A percentile compares a stretch with the other conserved stretches of the same genome.
These are phyloP conservation scores for Pezicula radicicola DNA, from an alignment of 2,329 filamentous ascomycete species.

Conservation along the genomic window DNA sequence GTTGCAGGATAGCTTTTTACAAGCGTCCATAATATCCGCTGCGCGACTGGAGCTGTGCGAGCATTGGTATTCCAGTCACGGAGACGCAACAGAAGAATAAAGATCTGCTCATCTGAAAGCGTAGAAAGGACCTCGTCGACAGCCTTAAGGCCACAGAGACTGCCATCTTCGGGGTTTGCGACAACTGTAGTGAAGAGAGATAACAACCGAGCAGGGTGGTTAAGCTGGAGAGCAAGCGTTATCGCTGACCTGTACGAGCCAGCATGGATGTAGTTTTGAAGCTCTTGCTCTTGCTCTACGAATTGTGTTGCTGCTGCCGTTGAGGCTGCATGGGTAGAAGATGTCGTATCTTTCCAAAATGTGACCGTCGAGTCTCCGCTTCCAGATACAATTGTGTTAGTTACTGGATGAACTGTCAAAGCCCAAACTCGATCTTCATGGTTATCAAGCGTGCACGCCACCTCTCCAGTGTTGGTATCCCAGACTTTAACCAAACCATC, in stretches of 20 bases:
- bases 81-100: constrained; percentile 73
- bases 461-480: constrained; percentile 83
- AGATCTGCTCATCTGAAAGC: constrained; percentile 82
- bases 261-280: constrained; percentile 87
- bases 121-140: constrained; percentile 83
- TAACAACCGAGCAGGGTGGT: constrained; percentile 87
- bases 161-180: constrained; percentile 60
- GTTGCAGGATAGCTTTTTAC: constrained; percentile 78
- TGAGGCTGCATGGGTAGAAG: constrained; percentile 71
- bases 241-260: constrained; percentile 93
- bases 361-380: constrained; percentile 90
- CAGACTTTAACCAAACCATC: constrained; percentile 97
- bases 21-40: constrained; percentile 77
- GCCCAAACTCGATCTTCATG: constrained; percentile 97
- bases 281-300: constrained; percentile 89
- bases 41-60: constrained; percentile 78
- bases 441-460: constrained; percentile 89
- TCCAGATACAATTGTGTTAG: constrained; percentile 79
- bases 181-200: constrained; percentile 80
- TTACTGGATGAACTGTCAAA: constrained; percentile 66
- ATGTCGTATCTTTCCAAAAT: constrained; percentile 93
- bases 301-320: constrained; percentile 72
- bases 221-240: constrained; percentile 84
- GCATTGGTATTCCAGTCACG: constrained; percentile 99
- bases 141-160: constrained; percentile 59